Base-by-base conservation (phyloP, 371 early-diverging fungal genomes). In the Actinomucor elegans region DNA sequence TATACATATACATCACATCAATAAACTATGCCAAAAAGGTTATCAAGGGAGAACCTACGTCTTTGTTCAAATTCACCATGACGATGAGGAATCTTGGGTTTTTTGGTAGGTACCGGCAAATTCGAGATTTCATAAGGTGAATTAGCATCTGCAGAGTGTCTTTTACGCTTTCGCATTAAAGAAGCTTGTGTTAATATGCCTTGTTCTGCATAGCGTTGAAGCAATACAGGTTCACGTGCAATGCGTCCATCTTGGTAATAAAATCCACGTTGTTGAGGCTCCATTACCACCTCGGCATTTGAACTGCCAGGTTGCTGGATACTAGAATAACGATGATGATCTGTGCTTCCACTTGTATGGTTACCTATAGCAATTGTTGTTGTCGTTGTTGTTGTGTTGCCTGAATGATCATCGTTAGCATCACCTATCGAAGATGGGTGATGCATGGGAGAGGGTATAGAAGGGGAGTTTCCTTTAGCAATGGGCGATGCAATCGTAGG, bases 31-130 rank as follows among this genome's bases (percentile, higher is more conserved):
- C 27, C n/a, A n/a, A n/a, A n/a, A n/a, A n/a, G n/a, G n/a, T n/a
- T n/a, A n/a, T n/a, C n/a, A n/a, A n/a, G n/a, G n/a, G n/a, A n/a
- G 17, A 15, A 59, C 65, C 65, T 69, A 77, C 77, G 77, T 69
- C 77, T 59, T 37, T 62, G 61, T 33, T 77, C 77, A 53, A 77
- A 77, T 51, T 71, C 77, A 23, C 77, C 77, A 45, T 77, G 74
- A 18, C 77, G 58, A 55, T 77, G 77, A 23, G 77, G 77, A 37
- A 71, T 73, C 58, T 77, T 77, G 0, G 71, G 67, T 46, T 77
- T 77, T 37, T 73, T 77, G 2, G 63, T 50, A 8, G 67, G 54
- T 4, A 38, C 40, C 21, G 68, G 64, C 2, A 62, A 32, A 38
- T 51, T 51, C 4, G 60, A 53, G 15, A 61, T 28, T 28, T 59